These are phyloP conservation scores for Boletus vinaceobasis DNA, from an alignment of 768 basidiomycete genomes.

Conservation along the genomic window DNA sequence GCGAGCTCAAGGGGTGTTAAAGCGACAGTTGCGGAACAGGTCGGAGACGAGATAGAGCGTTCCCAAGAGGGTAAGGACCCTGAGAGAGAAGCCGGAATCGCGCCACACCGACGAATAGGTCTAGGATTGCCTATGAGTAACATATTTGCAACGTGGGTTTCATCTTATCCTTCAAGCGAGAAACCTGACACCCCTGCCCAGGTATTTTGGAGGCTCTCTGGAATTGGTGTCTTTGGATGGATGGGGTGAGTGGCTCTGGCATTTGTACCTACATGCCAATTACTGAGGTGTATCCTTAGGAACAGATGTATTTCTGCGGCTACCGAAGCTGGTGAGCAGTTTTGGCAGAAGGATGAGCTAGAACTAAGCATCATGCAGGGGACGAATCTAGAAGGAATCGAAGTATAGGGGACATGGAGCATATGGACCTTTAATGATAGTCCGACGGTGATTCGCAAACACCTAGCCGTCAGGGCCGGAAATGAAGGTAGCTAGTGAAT, in stretches of 20 bases:
- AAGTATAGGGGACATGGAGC: constrained; percentile 51
- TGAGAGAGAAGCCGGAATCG: constrained; percentile 44
- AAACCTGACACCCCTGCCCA: constrained; percentile 25
- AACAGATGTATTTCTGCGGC: constrained; percentile 76
- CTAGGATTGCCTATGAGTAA: constrained; percentile 88
- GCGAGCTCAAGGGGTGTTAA: constrained; percentile 62
- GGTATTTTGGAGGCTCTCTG: constrained; percentile 81
- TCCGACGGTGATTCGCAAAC: constrained; percentile 9
- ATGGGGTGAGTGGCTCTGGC: constrained; percentile 57
- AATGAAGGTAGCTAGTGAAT: neutral
- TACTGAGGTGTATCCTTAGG: constrained; percentile 40
- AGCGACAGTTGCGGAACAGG: constrained; percentile 80
- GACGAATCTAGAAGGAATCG: constrained; percentile 81
- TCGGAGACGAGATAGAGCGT: constrained; percentile 35
- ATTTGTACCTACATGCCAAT: neutral
- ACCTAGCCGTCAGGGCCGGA: constrained; percentile 3
- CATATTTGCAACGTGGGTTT: constrained; percentile 72
- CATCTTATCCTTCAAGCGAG: neutral
- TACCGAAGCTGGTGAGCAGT: constrained; percentile 70
- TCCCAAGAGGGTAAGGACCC: constrained; percentile 31
- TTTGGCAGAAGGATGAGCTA: neutral
- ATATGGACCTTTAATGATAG: neutral
- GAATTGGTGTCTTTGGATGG: constrained; percentile 79
- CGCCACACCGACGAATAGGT: constrained; percentile 64
- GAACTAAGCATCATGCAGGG: constrained; percentile 45